Evolutionary conservation across 2,329 filamentous ascomycete species (phyloP).

Genomic region (Aureobasidium leucospermi): DNA sequence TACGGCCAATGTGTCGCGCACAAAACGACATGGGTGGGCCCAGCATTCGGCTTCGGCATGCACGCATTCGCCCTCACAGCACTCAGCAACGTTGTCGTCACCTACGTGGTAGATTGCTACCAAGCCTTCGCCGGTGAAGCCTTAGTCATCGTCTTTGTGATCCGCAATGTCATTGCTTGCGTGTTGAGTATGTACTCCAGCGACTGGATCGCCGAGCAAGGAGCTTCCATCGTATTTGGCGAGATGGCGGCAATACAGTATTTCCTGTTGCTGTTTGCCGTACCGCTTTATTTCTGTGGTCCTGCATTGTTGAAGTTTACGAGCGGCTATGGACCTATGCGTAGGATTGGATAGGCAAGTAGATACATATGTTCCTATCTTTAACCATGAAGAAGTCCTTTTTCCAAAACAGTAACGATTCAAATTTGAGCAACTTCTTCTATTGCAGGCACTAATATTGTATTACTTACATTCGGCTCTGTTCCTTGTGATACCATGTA

Average conservation of each 20-base stretch:
- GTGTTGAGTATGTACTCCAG: slow-evolving; percentile 23
- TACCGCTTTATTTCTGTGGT: not conserved
- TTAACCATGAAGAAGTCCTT: too few species aligned
- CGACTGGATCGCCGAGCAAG: slow-evolving; percentile 20
- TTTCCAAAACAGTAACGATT: too few species aligned
- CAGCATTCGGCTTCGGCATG: slow-evolving; percentile 24
- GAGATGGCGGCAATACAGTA: slow-evolving; percentile 24
- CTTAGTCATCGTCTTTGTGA: slow-evolving; percentile 25
- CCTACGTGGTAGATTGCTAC: slow-evolving; percentile 26
- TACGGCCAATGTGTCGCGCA: slow-evolving; percentile 24
- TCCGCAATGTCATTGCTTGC: slow-evolving; percentile 23
- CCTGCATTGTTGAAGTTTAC: slow-evolving; percentile 2
- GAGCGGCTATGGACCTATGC: not conserved
- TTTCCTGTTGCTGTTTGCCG: slow-evolving; percentile 17
- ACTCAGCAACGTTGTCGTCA: slow-evolving; percentile 24
- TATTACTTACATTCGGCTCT: too few species aligned
- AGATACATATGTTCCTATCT: too few species aligned
- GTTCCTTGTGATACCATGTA: too few species aligned
- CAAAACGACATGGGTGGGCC: slow-evolving; percentile 19
- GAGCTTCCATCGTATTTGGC: slow-evolving; percentile 20
- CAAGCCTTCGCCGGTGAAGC: slow-evolving; percentile 23
- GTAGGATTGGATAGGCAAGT: not conserved
- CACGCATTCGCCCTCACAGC: slow-evolving; percentile 27
- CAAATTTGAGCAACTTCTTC: too few species aligned
- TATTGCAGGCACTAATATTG: too few species aligned